Percentiles rank a stretch among this genome's conserved stretches.
phyloP scores from a whole-genome alignment of 768 basidiomycete species.

The Lyophyllum shimeji region DNA sequence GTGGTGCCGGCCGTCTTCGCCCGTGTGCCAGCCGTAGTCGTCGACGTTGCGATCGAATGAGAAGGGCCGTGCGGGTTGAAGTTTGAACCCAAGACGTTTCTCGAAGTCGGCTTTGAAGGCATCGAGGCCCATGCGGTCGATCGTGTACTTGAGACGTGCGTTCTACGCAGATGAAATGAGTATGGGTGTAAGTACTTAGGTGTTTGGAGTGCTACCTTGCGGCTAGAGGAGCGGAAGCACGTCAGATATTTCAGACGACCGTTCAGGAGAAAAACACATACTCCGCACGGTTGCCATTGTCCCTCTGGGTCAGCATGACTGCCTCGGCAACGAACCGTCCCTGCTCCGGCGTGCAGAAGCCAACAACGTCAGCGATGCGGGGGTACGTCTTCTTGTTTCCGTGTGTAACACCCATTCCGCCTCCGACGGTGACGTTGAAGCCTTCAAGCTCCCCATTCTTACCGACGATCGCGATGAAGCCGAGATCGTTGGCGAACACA shows the following conservation, averaged over 20 bases:
- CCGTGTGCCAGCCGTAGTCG: slow-evolving; percentile 91
- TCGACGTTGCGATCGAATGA: slow-evolving; percentile 89
- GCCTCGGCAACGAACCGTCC: slow-evolving; percentile 87
- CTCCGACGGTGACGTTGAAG: slow-evolving; percentile 93
- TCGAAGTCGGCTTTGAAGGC: slow-evolving; percentile 90
- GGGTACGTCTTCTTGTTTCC: slow-evolving; percentile 99
- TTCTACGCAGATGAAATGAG: no score
- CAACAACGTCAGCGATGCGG: slow-evolving; percentile 80
- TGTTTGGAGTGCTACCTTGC: no score
- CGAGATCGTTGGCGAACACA: slow-evolving; percentile 92
- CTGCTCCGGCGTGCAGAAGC: slow-evolving; percentile 90
- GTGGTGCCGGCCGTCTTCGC: slow-evolving; percentile 86
- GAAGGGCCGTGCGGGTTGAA: slow-evolving; percentile 74
- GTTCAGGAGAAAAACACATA: no score
- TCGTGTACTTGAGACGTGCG: slow-evolving; percentile 93
- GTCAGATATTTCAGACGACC: no score
- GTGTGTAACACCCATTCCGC: slow-evolving; percentile 99
- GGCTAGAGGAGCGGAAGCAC: no score
- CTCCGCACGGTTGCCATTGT: slow-evolving; percentile 84
- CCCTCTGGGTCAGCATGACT: slow-evolving; percentile 90
- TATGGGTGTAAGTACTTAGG: no score
- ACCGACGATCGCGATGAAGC: slow-evolving; percentile 92
- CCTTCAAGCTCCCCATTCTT: slow-evolving; percentile 76
- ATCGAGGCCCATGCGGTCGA: slow-evolving; percentile 92
- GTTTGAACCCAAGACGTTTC: slow-evolving; percentile 75